Evolutionary conservation across 202 grass and related monocot genomes (phyloP).

Genomic region (Elaeis oleifera): DNA sequence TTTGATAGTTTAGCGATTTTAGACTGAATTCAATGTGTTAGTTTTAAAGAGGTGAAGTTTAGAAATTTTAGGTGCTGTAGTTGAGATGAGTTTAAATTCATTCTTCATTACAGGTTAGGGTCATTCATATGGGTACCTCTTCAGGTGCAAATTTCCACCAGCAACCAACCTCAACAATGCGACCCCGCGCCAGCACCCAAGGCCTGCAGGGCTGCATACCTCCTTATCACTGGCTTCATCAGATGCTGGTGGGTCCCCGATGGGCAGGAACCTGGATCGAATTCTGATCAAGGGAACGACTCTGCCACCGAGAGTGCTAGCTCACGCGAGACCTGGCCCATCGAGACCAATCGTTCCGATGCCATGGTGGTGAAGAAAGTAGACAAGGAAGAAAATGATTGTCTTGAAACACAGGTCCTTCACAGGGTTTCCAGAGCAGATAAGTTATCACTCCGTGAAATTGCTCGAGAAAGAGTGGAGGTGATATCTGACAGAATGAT

Average conservation of each 20-base stretch:
- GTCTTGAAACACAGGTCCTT: conserved; percentile 20
- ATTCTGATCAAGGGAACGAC: conserved; percentile 58
- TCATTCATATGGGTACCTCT: conserved; percentile 46
- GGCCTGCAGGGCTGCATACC: conserved; percentile 28
- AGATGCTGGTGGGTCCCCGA: conserved; percentile 48
- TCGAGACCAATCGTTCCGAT: conserved; percentile 33
- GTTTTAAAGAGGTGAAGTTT: neutral
- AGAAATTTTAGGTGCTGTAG: neutral
- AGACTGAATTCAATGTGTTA: neutral
- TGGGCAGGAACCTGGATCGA: conserved; percentile 49
- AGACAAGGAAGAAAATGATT: conserved; percentile 38
- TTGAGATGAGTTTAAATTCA: neutral
- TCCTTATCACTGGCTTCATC: conserved; percentile 66
- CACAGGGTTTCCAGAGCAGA: conserved; percentile 19
- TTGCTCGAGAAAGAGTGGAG: conserved; percentile 48
- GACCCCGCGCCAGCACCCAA: conserved; percentile 36
- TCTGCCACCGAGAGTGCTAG: conserved; percentile 69
- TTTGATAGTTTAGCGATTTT: neutral
- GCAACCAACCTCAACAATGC: conserved; percentile 43
- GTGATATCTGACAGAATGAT: conserved; percentile 59
- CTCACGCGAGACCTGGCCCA: conserved; percentile 53
- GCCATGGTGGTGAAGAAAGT: conserved; percentile 23
- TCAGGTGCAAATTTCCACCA: conserved; percentile 52
- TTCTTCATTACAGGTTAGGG: conserved; percentile 17
- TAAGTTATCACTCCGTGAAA: conserved; percentile 48